Conservation (phyloP, 768 basidiomycete genomes). For the Rossbeevera mucosa region DNA sequence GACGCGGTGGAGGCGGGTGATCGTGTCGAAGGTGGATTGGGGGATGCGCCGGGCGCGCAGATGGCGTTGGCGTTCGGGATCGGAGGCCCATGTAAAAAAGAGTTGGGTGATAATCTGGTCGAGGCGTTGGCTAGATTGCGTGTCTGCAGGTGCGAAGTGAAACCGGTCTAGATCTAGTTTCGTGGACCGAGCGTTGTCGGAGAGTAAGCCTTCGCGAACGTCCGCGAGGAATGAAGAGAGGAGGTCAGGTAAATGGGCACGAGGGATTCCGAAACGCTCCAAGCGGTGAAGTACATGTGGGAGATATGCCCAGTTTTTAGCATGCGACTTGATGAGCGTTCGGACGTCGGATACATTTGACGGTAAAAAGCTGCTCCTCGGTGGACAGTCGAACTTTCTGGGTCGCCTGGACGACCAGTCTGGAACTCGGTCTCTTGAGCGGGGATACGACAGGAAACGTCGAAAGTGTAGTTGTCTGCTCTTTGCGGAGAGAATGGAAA, state of each 20-base stretch:
- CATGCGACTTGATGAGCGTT: constrained; percentile 33
- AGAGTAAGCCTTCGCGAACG: constrained; percentile 33
- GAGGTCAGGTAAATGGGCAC: constrained; percentile 35
- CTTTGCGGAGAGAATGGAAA: too few species aligned
- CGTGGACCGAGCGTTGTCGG: constrained; percentile 10
- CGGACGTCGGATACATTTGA: constrained; percentile 10
- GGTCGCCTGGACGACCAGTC: constrained; percentile 10
- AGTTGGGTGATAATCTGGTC: constrained; percentile 50
- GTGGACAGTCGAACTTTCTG: background rate
- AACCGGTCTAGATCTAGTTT: constrained; percentile 45
- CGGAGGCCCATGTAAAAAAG: constrained; percentile 54
- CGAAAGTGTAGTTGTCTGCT: too few species aligned
- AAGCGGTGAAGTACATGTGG: constrained; percentile 38
- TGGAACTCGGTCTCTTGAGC: background rate
- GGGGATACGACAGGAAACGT: background rate
- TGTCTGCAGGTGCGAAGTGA: constrained; percentile 30
- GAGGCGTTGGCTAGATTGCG: constrained; percentile 24
- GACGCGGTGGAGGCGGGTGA: constrained; percentile 35
- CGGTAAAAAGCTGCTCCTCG: background rate
- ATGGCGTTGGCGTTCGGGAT: constrained; percentile 27
- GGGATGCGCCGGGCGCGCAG: constrained; percentile 26
- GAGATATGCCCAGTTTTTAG: constrained; percentile 36
- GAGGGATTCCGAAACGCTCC: constrained; percentile 45
- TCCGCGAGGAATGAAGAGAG: constrained; percentile 40
- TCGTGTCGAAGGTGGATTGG: constrained; percentile 32